Percentiles rank a stretch among this genome's conserved stretches.
phyloP scores from a whole-genome alignment of 805 yeast species.

The Wickerhamomyces pijperi region DNA sequence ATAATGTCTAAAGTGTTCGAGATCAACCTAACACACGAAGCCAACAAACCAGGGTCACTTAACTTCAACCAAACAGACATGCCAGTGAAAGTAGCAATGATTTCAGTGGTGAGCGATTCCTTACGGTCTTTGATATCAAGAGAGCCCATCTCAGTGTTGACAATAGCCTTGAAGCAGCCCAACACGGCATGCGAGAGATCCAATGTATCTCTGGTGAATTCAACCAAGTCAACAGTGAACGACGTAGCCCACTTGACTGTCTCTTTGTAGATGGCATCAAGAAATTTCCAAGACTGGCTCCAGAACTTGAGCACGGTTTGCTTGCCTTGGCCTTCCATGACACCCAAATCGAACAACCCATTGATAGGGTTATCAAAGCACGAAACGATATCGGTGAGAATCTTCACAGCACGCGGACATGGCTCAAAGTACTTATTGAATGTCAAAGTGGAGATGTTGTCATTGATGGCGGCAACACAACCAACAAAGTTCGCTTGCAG shows the following conservation, averaged over 20 bases:
- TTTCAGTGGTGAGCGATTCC: slow-evolving; percentile 33
- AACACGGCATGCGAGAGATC: slow-evolving; percentile 64
- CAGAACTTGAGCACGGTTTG: slow-evolving; percentile 39
- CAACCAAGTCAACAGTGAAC: slow-evolving; percentile 45
- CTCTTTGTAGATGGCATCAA: slow-evolving; percentile 53
- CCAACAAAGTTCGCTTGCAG: slow-evolving; percentile 32
- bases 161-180: slow-evolving; percentile 47
- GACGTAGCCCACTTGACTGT: slow-evolving; percentile 69
- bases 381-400: slow-evolving; percentile 60
- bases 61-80: slow-evolving; percentile 75
- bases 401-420: slow-evolving; percentile 62
- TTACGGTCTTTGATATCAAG: not conserved
- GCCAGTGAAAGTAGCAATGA: slow-evolving; percentile 52
- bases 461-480: slow-evolving; percentile 38
- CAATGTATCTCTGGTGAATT: slow-evolving; percentile 78
- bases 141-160: slow-evolving; percentile 13
- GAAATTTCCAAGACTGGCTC: slow-evolving; percentile 61
- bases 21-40: slow-evolving; percentile 63
- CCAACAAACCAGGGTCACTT: slow-evolving; percentile 65
- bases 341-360: slow-evolving; percentile 34
- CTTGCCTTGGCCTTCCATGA: slow-evolving; percentile 15
- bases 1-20: slow-evolving; percentile 59
- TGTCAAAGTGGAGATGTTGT: slow-evolving; percentile 33
- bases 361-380: slow-evolving; percentile 55
- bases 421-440: slow-evolving; percentile 50